These are phyloP conservation scores for Vigna mungo DNA, from an alignment of 306 rosid genomes.

Conservation along the genomic window DNA sequence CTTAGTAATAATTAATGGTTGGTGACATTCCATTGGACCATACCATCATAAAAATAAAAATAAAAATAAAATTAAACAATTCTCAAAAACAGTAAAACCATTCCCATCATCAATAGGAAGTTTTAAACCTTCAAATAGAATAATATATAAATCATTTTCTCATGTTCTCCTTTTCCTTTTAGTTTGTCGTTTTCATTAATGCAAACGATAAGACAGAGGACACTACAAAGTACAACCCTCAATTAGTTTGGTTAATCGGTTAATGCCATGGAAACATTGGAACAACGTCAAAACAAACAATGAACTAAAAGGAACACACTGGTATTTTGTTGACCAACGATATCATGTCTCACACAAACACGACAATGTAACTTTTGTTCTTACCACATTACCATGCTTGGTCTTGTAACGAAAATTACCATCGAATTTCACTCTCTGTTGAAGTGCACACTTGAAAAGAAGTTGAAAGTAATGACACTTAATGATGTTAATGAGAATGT, in stretches of 20 bases:
- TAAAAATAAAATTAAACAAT: not conserved
- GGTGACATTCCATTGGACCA: not conserved
- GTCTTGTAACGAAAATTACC: conserved; percentile 21
- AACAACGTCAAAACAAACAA: conserved; percentile 33
- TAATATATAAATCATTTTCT: not conserved
- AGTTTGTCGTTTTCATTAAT: conserved; percentile 24
- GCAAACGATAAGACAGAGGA: conserved; percentile 26
- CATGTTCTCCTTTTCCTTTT: conserved; percentile 1
- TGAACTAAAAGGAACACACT: conserved; percentile 8
- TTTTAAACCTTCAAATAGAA: not conserved
- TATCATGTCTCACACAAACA: conserved; percentile 29
- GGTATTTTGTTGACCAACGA: conserved; percentile 29
- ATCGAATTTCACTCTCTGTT: no score
- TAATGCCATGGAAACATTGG: conserved; percentile 28
- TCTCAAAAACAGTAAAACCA: conserved; percentile 1
- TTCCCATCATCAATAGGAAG: conserved; percentile 22
- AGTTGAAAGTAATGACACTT: not conserved
- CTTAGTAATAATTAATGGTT: conserved; percentile 16
- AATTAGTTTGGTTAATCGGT: conserved; percentile 33
- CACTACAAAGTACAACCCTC: conserved; percentile 19
- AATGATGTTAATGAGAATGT: conserved; percentile 7
- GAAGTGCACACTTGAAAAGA: no score
- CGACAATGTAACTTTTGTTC: conserved; percentile 27
- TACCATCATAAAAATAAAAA: not conserved
- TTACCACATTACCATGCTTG: conserved; percentile 31